Evolutionary conservation across 495 filamentous ascomycete genomes (phyloP).

Genomic region (Astrocystis sublimbata): DNA sequence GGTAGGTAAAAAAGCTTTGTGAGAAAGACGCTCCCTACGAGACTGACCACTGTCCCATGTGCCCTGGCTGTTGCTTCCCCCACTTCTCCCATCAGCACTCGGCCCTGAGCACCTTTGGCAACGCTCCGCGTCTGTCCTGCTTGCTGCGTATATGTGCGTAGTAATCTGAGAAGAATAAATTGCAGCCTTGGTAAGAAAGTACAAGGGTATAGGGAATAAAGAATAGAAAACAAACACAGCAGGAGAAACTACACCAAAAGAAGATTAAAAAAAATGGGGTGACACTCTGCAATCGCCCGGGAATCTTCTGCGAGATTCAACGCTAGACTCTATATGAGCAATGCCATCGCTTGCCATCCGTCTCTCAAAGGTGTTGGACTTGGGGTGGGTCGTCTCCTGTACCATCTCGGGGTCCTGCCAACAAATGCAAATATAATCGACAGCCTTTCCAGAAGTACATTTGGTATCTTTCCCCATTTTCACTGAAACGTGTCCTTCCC

Average conservation of each 20-base stretch:
- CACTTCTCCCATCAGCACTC: background rate
- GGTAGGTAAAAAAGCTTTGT: too few relatives aligned
- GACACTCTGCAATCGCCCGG: conserved; percentile 14
- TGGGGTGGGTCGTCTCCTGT: conserved; percentile 5
- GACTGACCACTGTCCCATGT: background rate
- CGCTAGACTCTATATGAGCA: conserved; percentile 19
- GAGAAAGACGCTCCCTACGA: conserved; percentile 10
- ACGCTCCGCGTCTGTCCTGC: conserved; percentile 2
- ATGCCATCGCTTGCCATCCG: conserved; percentile 12
- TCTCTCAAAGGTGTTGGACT: conserved; percentile 9
- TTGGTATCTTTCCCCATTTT: conserved; percentile 4
- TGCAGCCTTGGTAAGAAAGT: background rate
- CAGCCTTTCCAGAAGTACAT: conserved; percentile 16
- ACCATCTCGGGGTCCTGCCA: conserved; percentile 11
- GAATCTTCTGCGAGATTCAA: conserved; percentile 9
- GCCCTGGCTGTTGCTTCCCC: background rate
- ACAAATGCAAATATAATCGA: background rate
- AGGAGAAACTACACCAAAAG: conserved; percentile 8
- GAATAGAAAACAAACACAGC: conserved; percentile 12
- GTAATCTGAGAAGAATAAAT: conserved; percentile 3
- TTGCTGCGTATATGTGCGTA: conserved; percentile 8
- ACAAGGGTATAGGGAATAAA: conserved; percentile 5
- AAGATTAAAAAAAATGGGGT: conserved; percentile 20
- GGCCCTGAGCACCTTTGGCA: conserved; percentile 7
- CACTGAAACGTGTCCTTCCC: background rate